These are phyloP conservation scores for Lichina pygmaea DNA, from an alignment of 495 filamentous ascomycete species.

Conservation along the genomic window DNA sequence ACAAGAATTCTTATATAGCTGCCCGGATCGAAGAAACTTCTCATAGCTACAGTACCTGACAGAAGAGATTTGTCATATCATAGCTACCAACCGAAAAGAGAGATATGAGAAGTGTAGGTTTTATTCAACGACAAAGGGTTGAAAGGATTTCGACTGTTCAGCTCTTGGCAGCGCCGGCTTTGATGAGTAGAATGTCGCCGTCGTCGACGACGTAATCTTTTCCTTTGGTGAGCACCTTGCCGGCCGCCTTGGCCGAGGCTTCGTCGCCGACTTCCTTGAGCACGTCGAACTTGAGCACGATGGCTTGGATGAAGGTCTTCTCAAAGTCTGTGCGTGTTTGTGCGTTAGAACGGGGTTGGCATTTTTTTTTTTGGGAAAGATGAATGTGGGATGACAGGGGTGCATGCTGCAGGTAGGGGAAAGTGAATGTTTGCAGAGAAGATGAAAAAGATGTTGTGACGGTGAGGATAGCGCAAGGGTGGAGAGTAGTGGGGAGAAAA, in stretches of 20 bases:
- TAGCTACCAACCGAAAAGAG: neutral
- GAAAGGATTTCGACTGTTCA: constrained; percentile 12
- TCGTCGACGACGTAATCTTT: constrained; percentile 84
- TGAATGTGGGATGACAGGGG: no score
- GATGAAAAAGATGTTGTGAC: no score
- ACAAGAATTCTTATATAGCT: no score
- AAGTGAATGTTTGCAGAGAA: no score
- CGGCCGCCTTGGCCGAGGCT: constrained; percentile 62
- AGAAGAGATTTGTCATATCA: no score
- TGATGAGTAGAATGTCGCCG: constrained; percentile 62
- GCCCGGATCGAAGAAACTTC: no score
- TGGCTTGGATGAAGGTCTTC: constrained; percentile 96
- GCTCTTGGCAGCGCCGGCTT: constrained; percentile 79
- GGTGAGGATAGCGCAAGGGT: no score
- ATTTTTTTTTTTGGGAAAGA: neutral
- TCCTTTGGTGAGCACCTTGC: constrained; percentile 95
- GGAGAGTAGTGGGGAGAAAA: no score
- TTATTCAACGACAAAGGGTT: neutral
- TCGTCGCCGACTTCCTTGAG: constrained; percentile 79
- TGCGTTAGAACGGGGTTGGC: no score
- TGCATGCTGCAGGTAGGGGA: no score
- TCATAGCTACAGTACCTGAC: no score
- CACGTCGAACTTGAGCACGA: constrained; percentile 63
- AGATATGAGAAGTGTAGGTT: neutral
- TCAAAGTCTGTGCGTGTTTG: constrained; percentile 44